Evolutionary conservation across 2,329 filamentous ascomycete species (phyloP), one percentile per base, ranked within the genome.

Genomic region (Talaromyces sp.): DNA sequence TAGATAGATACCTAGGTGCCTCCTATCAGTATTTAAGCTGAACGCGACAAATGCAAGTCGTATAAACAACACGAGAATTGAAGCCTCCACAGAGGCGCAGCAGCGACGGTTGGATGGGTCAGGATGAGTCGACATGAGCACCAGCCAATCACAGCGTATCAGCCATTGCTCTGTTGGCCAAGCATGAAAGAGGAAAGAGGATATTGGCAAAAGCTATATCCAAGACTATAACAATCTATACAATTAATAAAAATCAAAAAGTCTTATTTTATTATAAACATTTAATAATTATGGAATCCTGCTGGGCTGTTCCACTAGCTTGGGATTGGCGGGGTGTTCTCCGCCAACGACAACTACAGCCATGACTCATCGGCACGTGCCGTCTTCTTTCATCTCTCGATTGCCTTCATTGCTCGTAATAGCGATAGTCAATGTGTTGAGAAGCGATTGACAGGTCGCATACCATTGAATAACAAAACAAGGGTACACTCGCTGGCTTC

Each of bases 71-170:
- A 55, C 53, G 21, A 24, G 31, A 29, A 38, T n/a, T 55, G 32
- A 14, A 29, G 27, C 27, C n/a, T 41, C 1, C 14, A 55, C 1
- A 10, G n/a, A 24, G 29, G 53, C 53, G 53, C 53, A 55, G 31
- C 31, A 54, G 14, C 17, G 35, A 46, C n/a, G 13, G n/a, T 46
- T 8, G n/a, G 53, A 56, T 32, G 29, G 29, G 59, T 58, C 59
- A 61, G 50, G 55, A 61, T 61, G 59, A 61, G 55, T 61, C 59
- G 56, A 58, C 41, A 50, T 61, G 59, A 61, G 19, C 29, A 41
- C 27, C n/a, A 21, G 24, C 55, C 55, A 56, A 56, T 56, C 41
- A 11, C 24, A 31, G 49, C 49, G 13, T 19, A 46, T 14, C 49
- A 52, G 27, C 49, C 17, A 29, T 29, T 14, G 7, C 21, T 38